Conservation (phyloP, 2,329 filamentous ascomycete genomes). For the Neocucurbitaria cava region DNA sequence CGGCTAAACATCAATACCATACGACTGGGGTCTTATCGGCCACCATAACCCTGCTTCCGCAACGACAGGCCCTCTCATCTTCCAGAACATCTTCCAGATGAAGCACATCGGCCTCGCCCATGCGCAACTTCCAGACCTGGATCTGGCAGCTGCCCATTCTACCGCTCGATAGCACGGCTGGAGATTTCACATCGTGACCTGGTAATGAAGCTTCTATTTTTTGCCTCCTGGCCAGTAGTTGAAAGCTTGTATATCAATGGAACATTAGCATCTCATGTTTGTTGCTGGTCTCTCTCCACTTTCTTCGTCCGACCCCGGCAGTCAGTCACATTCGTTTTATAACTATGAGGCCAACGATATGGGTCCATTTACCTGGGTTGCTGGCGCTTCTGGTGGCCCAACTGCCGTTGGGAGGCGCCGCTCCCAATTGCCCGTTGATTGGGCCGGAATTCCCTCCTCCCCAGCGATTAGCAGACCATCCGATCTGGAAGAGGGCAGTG, state of each 20-base stretch:
- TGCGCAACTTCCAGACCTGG: too few species aligned
- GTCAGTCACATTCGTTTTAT: constrained; percentile 2
- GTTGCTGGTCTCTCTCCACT: not conserved
- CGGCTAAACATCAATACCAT: not conserved
- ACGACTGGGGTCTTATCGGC: not conserved
- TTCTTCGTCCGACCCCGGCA: too few species aligned
- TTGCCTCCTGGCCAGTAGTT: constrained; percentile 1
- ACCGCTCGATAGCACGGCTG: constrained; percentile 4
- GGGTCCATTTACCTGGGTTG: constrained; percentile 1
- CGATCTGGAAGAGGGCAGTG: constrained; percentile 28
- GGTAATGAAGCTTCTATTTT: not conserved
- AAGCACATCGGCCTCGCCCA: not conserved
- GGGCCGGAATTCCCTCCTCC: constrained; percentile 35
- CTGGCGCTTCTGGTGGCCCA: constrained; percentile 12
- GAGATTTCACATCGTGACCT: constrained; percentile 5
- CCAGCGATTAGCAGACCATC: constrained; percentile 22
- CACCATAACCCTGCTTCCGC: not conserved
- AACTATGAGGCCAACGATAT: constrained; percentile 7
- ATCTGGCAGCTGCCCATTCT: not conserved
- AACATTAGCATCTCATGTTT: not conserved
- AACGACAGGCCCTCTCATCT: not conserved
- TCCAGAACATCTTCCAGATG: not conserved
- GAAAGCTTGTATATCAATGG: constrained; percentile 9
- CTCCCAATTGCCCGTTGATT: constrained; percentile 32
- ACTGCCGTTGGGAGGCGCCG: constrained; percentile 13